Evolutionary conservation across 345 rosid genomes (phyloP).

Genomic region (Boechera divaricarpa): DNA sequence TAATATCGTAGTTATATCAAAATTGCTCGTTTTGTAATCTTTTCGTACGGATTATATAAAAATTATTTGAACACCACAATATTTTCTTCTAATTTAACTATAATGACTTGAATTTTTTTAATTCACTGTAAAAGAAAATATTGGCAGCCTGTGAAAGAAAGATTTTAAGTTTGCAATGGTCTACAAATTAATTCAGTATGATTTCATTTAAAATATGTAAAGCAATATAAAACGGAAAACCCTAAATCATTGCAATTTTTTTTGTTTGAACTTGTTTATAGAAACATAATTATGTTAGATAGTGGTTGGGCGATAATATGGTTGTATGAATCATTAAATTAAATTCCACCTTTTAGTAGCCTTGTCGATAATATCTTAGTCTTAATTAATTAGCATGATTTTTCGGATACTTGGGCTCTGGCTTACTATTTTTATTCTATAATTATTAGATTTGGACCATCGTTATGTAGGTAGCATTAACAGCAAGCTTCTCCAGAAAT

Average conservation of each 20-base stretch:
- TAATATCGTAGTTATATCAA: background rate
- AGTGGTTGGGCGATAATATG: constrained; percentile 41
- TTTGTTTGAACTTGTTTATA: constrained; percentile 3
- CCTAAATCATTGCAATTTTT: background rate
- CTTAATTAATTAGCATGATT: constrained; percentile 23
- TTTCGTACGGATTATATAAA: background rate
- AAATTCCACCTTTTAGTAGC: constrained; percentile 28
- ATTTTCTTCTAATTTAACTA: background rate
- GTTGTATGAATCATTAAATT: constrained; percentile 40
- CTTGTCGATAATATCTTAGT: constrained; percentile 29
- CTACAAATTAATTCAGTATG: background rate
- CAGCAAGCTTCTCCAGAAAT: constrained; percentile 10
- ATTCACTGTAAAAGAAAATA: no score
- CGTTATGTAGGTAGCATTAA: background rate
- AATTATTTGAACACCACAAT: background rate
- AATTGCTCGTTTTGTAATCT: background rate
- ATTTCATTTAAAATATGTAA: background rate
- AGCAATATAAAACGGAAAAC: background rate
- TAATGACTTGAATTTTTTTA: no score
- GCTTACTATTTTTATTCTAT: constrained; percentile 10
- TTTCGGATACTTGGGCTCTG: background rate
- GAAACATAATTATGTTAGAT: constrained; percentile 26
- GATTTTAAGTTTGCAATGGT: no score
- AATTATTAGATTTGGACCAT: constrained; percentile 25
- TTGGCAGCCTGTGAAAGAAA: no score